Percentiles rank a stretch among this genome's conserved stretches.
Conservation (phyloP, 192 early-diverging fungal species). For the Linnemannia hyalina region DNA sequence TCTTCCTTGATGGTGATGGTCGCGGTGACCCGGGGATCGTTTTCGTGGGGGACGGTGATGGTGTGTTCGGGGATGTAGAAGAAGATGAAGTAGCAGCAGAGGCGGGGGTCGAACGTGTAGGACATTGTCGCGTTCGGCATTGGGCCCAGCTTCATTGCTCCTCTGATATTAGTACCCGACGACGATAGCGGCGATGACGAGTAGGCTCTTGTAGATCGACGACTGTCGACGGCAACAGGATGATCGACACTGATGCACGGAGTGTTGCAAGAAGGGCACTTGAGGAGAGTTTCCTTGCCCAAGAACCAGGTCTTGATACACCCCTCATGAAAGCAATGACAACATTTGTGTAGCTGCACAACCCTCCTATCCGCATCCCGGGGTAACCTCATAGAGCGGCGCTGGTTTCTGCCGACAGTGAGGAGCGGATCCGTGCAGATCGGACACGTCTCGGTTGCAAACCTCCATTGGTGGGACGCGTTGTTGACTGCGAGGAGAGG, state of each 20-base stretch:
- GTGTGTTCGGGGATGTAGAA: neutral
- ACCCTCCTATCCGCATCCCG: neutral
- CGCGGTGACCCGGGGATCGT: too few relatives aligned
- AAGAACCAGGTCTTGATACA: neutral
- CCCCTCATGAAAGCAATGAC: neutral
- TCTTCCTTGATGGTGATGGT: neutral
- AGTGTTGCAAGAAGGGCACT: neutral
- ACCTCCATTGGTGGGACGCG: neutral
- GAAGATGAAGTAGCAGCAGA: neutral
- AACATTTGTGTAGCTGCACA: neutral
- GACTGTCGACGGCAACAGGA: neutral
- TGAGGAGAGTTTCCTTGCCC: neutral
- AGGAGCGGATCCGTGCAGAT: neutral
- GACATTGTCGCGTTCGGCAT: neutral
- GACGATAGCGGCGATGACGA: neutral
- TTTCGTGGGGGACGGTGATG: neutral
- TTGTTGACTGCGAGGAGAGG: neutral
- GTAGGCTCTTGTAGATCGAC: neutral
- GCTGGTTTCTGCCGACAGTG: neutral
- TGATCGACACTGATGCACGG: neutral
- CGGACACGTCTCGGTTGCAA: neutral
- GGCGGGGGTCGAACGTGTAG: neutral
- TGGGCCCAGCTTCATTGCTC: neutral
- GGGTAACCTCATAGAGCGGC: neutral
- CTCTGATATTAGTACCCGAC: neutral